phyloP scores from a whole-genome alignment of 495 filamentous ascomycete genomes.

The Annulohypoxylon maeteangense region DNA sequence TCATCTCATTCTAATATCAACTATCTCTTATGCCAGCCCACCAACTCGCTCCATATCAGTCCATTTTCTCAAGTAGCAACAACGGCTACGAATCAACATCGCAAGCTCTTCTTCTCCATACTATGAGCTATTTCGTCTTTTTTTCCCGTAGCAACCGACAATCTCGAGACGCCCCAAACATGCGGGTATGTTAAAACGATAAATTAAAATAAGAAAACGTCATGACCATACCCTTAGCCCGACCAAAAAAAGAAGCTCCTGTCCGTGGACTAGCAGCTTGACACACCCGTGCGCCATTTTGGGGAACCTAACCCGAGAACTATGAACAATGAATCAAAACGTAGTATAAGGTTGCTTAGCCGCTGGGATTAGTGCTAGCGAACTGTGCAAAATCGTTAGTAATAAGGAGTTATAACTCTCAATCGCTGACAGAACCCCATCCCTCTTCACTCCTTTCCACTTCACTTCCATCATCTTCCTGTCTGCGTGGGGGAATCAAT shows the following conservation, averaged over 20 bases:
- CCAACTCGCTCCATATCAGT: neutral
- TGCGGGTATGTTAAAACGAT: constrained; percentile 39
- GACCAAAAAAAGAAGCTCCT: constrained; percentile 17
- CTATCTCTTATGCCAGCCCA: neutral
- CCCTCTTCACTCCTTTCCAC: constrained; percentile 49
- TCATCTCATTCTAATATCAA: constrained; percentile 39
- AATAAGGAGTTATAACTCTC: neutral
- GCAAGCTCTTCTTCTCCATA: constrained; percentile 8
- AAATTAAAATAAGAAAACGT: constrained; percentile 10
- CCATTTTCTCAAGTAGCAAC: neutral
- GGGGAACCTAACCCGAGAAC: constrained; percentile 22
- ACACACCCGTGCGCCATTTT: constrained; percentile 34
- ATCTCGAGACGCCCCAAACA: constrained; percentile 39
- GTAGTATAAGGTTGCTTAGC: neutral
- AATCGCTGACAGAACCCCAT: constrained; percentile 52
- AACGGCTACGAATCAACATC: neutral
- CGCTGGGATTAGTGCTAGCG: neutral
- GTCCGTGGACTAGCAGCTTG: constrained; percentile 17
- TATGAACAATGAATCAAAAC: constrained; percentile 41
- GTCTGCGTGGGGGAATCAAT: constrained; percentile 45
- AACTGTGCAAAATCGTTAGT: neutral
- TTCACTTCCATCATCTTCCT: constrained; percentile 55
- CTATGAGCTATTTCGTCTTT: constrained; percentile 6
- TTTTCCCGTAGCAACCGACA: constrained; percentile 26
- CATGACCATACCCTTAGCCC: constrained; percentile 15